Base-by-base conservation (phyloP, 78 protist species). In the Polysphondylium violaceum region DNA sequence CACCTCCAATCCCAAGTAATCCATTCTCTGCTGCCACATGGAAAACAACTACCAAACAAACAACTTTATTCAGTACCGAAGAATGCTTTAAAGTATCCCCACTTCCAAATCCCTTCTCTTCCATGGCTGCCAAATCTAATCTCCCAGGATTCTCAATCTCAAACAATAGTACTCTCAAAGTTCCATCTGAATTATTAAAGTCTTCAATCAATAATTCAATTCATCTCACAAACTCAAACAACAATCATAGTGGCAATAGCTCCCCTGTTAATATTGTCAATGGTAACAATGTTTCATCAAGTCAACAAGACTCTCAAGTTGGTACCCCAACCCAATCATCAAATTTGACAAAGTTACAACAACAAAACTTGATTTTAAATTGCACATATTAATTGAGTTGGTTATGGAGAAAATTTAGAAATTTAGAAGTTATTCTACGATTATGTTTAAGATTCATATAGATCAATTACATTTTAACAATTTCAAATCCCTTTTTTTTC, bases 301-400 rank as follows among this genome's bases (percentile, higher is more conserved):
- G 40, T 9, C 47, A 65, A 11, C 47, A 74, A 33, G 19, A n/a
- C n/a, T 63, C 6, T n/a, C 27, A 29, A 5, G 16, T 12, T 44
- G 36, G 36, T 19, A 64, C 25, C 12, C 76, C 76, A 69, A 38
- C 76, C 3, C 35, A 29, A 23, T 69, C 76, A 7, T 44, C 76
- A 44, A 38, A 25, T 25, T 27, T 74, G 23, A 74, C 83, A 0
- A 83, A 83, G 47, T 29, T 83, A n/a, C 91, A 83, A 59, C 91
- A 83, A 69, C 91, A 83, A 69, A 83, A 83, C 59, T 59, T 83
- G 38, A 83, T 83, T 47, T 83, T 83, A 58, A 83, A 83, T 64
- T 83, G 91, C 59, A 83, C 91, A n/a, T 83, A 83, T 59, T 83
- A 83, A 21, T 33, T 12, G 21, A 21, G 5, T n/a, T 64, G n/a